phyloP scores from a whole-genome alignment of 305 asterid genomes.

The Solanum hybrid region DNA sequence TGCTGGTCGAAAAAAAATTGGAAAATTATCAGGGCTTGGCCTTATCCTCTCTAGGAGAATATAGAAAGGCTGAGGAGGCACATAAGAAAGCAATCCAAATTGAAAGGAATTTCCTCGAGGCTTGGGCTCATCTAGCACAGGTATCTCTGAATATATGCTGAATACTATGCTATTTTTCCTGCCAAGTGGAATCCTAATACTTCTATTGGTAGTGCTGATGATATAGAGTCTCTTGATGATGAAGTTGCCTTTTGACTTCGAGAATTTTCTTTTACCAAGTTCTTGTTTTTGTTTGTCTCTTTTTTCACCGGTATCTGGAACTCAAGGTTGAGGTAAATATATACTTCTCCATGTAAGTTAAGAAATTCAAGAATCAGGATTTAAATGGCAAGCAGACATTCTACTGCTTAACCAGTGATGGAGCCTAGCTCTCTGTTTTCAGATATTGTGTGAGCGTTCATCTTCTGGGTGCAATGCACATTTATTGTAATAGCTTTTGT shows the following conservation, averaged over 20 bases:
- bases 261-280: background rate
- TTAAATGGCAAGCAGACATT: background rate
- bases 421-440: background rate
- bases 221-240: background rate
- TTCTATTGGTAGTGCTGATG: background rate
- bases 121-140: slow-evolving; percentile 98
- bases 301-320: background rate
- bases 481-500: background rate
- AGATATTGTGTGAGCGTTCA: background rate
- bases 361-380: background rate
- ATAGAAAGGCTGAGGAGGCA: slow-evolving; percentile 78
- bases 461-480: background rate
- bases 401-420: background rate
- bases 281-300: background rate
- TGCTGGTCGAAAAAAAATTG: slow-evolving; percentile 16
- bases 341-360: background rate
- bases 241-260: background rate
- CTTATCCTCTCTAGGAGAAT: slow-evolving; percentile 79
- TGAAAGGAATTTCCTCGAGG: slow-evolving; percentile 75
- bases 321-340: slow-evolving; percentile 1
- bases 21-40: slow-evolving; percentile 72
- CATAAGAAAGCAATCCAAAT: slow-evolving; percentile 81
- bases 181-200: background rate
- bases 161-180: background rate
- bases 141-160: slow-evolving; percentile 27